Base-by-base conservation (phyloP, 1,284 basidiomycete species). In the Gymnopus androsaceus region DNA sequence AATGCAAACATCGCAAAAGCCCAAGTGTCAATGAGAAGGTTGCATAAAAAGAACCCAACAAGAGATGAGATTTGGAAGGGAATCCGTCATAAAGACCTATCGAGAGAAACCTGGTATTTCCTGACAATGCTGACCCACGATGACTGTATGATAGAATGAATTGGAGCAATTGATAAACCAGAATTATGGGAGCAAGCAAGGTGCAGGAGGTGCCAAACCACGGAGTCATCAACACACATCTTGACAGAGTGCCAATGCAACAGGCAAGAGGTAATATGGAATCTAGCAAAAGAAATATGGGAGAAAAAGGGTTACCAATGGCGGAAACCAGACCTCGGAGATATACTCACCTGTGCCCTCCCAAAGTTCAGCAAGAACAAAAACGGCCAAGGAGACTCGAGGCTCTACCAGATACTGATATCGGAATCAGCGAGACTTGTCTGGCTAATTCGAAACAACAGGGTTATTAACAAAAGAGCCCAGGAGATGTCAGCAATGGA, bases 361-460 rank as follows among this genome's bases (percentile, higher is more conserved):
- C 54, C 55, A 6, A 40, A 21, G 19, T 15, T 27, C 6, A 12
- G 0, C 62, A 4, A 23, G 11, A 15, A 23, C 21, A 15, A 7
- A 27, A 5, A 42, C 23, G 15, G 11, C 6, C 19, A 3, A 3
- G 61, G 62, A 0, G 34, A 34, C 0, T 48, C 46, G 3, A 19
- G 66, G 0, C 65, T 72, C 0, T 69, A 59, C 54, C 52, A 63
- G 2, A 70, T 72, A 4, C 34, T 74, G 0, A 58, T 69, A 5
- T 58, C 67, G 0, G 69, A 74, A 48, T 59, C 67, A 0, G 64
- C 64, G 0, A 59, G 70, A 50, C 59, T 72, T 1, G 67, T 72
- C 14, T 73, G 60, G 60, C 5, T 23, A 9, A 19, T 58, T 1
- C 2, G 48, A 5, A 54, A 51, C 37, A 56, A 60, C 31, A 33